Evolutionary conservation across 768 basidiomycete species (phyloP), one percentile per base, ranked within the genome.

Genomic region (Amanita pallidorosea): DNA sequence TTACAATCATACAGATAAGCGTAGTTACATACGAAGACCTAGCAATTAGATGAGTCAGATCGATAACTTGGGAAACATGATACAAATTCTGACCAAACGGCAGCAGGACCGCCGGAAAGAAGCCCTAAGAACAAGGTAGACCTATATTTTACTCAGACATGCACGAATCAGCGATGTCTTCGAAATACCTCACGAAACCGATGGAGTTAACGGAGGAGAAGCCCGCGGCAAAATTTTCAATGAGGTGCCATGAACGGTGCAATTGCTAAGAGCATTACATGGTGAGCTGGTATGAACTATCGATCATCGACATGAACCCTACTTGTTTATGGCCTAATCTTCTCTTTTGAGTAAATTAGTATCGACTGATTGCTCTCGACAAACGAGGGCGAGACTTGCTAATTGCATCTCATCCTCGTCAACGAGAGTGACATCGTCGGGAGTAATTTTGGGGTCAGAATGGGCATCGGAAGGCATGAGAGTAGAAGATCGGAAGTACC

Each of bases 11-110:
- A 63, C 90, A 89, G 38, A 92, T 61, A 62, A 91, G 75, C 7
- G 89, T 88, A 49, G 90, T 73, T 53, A 91, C 23, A 61, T 84
- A 91, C 15, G 87, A 88, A 0, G 88, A 89, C 91, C 91, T 91
- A 29, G 15, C n/a, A 40, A 8, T 23, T 23, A 7, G 27, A 29
- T 49, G n/a, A 49, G 31, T 12, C 1, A 33, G 18, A 22, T 23
- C 2, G 11, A 5, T 17, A 29, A 18, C 11, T 47, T 33, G 33
- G 6, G 59, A 17, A 62, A 56, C 20, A 55, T 53, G 29, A 45
- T 23, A 12, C 15, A 11, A 27, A 54, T 31, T 46, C 43, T 31
- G 65, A 87, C 88, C 88, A 92, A 65, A 89, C 74, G 1, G 91
- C 91, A 27, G 81, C 86, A 18, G 91, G 89, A 3, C 91, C 91